Evolutionary conservation across 345 rosid species (phyloP), one percentile per base, ranked within the genome.

Genomic region (Hibiscus trionum): DNA sequence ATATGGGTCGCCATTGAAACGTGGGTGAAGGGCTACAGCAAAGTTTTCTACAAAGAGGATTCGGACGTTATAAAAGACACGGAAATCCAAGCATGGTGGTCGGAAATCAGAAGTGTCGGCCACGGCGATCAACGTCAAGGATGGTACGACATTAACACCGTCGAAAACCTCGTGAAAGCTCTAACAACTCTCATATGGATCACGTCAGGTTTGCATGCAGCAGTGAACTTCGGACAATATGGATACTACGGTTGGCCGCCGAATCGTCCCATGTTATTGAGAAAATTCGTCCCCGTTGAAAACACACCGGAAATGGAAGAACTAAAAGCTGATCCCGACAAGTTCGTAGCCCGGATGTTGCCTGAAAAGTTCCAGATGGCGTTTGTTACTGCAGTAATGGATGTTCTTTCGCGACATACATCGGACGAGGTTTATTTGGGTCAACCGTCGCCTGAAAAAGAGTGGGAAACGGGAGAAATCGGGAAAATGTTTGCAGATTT

Each of bases 41-140:
- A 63, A 0, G 15, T 83, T 77, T 85, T 85, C 77, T 86, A 88
- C 77, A 11, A 55, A 53, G 75, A 77, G 7, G 80, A 85, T 60
- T 62, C 61, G 33, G 63, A 77, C 42, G 75, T 88, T 29, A 26
- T 7, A 33, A 26, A 77, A 0, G 90, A 88, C 56, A 37, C 31
- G 33, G 89, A 86, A 82, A 73, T 88, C 63, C 82, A 84, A 75
- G 78, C 70, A 69, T 88, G 90, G 90, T 88, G 93, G 90, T 35
- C 66, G 12, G 93, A 88, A 71, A 76, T 85, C 27, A 77, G 76
- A 47, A 67, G 76, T 1, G 73, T 53, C 6, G 90, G 93, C 4
- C 93, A 88, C 35, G 77, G 73, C 29, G 88, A 86, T 63, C 81
- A 78, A 75, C 7, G 71, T 49, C 35, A 73, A 69, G 79, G 93